Evolutionary conservation across 345 rosid species (phyloP).

Genomic region (Citrus trifoliata): DNA sequence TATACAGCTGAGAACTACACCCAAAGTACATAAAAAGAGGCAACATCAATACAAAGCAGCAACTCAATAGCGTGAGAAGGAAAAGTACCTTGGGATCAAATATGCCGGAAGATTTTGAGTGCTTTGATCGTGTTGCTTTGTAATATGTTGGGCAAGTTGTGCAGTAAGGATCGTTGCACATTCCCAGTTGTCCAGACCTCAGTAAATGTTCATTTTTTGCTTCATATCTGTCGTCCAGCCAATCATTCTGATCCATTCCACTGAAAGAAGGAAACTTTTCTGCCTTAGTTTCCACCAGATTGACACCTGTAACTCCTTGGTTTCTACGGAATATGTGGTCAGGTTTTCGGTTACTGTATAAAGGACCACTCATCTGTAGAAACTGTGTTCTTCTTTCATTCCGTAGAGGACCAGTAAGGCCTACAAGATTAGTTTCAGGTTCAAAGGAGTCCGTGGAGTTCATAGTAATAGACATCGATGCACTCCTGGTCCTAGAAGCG

Average conservation of each 20-base stretch:
- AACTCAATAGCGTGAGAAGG: background rate
- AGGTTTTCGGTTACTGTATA: slow-evolving; percentile 34
- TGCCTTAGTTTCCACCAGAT: slow-evolving; percentile 26
- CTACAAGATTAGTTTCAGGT: slow-evolving; percentile 37
- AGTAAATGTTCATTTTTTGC: slow-evolving; percentile 61
- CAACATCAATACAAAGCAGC: slow-evolving; percentile 1
- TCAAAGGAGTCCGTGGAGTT: slow-evolving; percentile 45
- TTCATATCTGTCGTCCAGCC: slow-evolving; percentile 35
- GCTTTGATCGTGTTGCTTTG: slow-evolving; percentile 32
- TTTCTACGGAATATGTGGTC: slow-evolving; percentile 28
- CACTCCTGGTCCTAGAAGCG: slow-evolving; percentile 48
- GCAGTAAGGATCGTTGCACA: slow-evolving; percentile 92
- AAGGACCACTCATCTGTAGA: slow-evolving; percentile 72
- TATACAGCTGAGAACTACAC: background rate
- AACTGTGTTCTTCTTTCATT: slow-evolving; percentile 51
- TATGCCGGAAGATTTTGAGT: slow-evolving; percentile 39
- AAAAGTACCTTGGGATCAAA: slow-evolving; percentile 54
- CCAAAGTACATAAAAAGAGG: background rate
- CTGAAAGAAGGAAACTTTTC: slow-evolving; percentile 40
- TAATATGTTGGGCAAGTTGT: slow-evolving; percentile 79
- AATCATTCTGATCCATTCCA: slow-evolving; percentile 36
- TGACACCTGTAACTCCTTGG: slow-evolving; percentile 20
- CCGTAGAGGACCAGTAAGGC: slow-evolving; percentile 83
- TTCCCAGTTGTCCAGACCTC: slow-evolving; percentile 82
- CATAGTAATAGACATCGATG: slow-evolving; percentile 58